These are phyloP conservation scores for Achaetomium macrosporum DNA, from an alignment of 2,329 filamentous ascomycete genomes.

Conservation along the genomic window DNA sequence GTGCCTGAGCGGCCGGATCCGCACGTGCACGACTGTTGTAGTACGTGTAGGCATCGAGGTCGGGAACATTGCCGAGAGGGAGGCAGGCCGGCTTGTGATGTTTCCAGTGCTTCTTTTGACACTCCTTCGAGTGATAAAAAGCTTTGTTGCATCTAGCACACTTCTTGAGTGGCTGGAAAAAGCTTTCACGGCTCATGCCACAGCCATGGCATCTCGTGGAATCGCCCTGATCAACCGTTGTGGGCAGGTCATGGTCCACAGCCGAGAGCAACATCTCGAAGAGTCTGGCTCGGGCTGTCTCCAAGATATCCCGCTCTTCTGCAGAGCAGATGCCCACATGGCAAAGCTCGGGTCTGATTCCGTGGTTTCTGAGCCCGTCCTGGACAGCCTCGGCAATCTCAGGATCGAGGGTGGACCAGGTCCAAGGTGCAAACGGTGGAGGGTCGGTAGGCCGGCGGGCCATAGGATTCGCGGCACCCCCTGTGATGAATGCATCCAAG, in stretches of 20 bases:
- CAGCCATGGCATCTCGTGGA: conserved; percentile 9
- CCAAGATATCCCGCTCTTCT: conserved; percentile 4
- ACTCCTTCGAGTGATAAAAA: conserved; percentile 10
- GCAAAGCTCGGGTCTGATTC: conserved; percentile 13
- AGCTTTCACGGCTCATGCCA: not conserved
- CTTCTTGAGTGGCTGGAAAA: conserved; percentile 8
- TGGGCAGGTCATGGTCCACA: not conserved
- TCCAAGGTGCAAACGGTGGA: conserved; percentile 8
- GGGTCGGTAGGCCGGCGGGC: not conserved
- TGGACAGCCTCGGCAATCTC: conserved; percentile 6
- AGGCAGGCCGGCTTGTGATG: conserved; percentile 5
- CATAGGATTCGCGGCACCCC: too few relatives aligned
- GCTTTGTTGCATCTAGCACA: conserved; percentile 4
- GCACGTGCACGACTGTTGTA: conserved; percentile 1
- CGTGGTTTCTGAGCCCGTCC: conserved; percentile 6
- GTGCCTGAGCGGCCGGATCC: conserved; percentile 7
- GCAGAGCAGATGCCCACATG: conserved; percentile 12
- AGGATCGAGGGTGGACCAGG: conserved; percentile 14
- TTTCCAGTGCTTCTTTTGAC: conserved; percentile 11
- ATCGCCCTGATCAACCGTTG: not conserved
- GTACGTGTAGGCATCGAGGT: conserved; percentile 5
- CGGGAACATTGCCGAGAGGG: not conserved
- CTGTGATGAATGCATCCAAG: conserved; percentile 7
- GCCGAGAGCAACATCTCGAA: not conserved
- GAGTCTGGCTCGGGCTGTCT: not conserved